Conservation (phyloP, 1,284 basidiomycete genomes). For the Afroboletus lepidellus region DNA sequence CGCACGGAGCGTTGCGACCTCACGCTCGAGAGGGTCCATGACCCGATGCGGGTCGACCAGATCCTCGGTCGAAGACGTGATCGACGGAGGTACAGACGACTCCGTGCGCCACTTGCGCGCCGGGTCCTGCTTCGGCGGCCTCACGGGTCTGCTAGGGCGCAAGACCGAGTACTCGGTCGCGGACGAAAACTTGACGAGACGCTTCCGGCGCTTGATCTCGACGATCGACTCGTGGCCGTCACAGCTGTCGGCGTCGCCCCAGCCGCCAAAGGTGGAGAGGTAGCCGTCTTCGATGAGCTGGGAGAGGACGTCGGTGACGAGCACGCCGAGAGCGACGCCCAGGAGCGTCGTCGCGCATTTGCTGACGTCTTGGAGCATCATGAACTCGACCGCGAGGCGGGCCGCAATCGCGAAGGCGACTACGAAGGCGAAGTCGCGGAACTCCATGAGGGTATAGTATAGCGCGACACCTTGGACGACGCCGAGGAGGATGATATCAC, state of each 20-base stretch:
- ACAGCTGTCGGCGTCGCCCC: conserved; percentile 22
- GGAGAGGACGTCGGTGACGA: conserved; percentile 64
- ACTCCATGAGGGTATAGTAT: conserved; percentile 59
- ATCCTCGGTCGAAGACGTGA: conserved; percentile 58
- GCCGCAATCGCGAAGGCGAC: conserved; percentile 55
- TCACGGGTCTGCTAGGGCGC: conserved; percentile 22
- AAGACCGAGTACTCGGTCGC: conserved; percentile 24
- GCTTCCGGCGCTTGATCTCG: conserved; percentile 28
- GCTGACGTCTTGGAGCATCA: conserved; percentile 47
- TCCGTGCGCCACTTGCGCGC: conserved; percentile 32
- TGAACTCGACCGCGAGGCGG: conserved; percentile 62
- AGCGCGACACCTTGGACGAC: conserved; percentile 73
- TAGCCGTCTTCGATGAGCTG: conserved; percentile 53
- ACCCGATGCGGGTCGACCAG: conserved; percentile 54
- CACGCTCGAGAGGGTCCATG: conserved; percentile 66
- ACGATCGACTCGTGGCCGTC: conserved; percentile 16
- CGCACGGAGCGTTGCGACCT: conserved; percentile 67
- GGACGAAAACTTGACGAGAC: conserved; percentile 34
- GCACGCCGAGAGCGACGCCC: conserved; percentile 60
- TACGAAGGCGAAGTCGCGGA: conserved; percentile 51
- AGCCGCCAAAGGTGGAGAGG: conserved; percentile 20
- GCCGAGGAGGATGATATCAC: conserved; percentile 64
- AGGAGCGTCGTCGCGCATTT: conserved; percentile 57
- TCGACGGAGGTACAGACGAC: conserved; percentile 35
- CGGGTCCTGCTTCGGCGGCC: conserved; percentile 33